Evolutionary conservation across 1,139 yeast genomes (phyloP), one percentile per base, ranked within the genome.

Genomic region (Starmera stellimalicola): DNA sequence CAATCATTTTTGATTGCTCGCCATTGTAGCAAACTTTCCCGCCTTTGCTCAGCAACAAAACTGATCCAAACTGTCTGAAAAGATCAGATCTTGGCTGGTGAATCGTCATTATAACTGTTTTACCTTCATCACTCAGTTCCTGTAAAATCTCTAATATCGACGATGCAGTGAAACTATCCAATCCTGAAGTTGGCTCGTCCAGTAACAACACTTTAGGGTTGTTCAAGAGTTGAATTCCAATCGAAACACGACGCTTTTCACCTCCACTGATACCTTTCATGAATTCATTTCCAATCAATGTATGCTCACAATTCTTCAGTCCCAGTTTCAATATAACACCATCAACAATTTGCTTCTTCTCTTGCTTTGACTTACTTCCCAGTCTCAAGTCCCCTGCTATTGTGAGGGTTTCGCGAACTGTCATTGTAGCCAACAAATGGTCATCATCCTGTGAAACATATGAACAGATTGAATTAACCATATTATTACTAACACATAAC

Each of bases 121-220:
- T 76, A 0, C 82, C 81, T 35, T 71, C 69, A 12, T 65, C 62
- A 1, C 87, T 76, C 29, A 85, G 56, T 8, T 63, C 62, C 33
- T 72, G 65, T 34, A 85, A 60, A 30, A 84, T 73, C 26, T 67
- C 66, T 25, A 85, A 54, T 29, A 84, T 81, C 0, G 88, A 70
- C 1, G 73, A 65, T 0, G 95, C 83, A 0, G 94, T 82, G 35
- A 82, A 74, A 16, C 91, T 73, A 53, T 85, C 95, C 17, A 85
- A 62, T 0, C 95, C 95, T 1, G 94, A 81, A 0, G 95, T 84
- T 2, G 95, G 95, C 46, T 85, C 95, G 56, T 85, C 95, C 18
- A 84, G 59, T 34, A 84, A 66, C 30, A 85, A 55, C 20, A 84
- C 67, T 38, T 77, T 77, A 0, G 95, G 94, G 37, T 74, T 73